Evolutionary conservation across 331 rosid species (phyloP).

Genomic region (Quercus lobata): DNA sequence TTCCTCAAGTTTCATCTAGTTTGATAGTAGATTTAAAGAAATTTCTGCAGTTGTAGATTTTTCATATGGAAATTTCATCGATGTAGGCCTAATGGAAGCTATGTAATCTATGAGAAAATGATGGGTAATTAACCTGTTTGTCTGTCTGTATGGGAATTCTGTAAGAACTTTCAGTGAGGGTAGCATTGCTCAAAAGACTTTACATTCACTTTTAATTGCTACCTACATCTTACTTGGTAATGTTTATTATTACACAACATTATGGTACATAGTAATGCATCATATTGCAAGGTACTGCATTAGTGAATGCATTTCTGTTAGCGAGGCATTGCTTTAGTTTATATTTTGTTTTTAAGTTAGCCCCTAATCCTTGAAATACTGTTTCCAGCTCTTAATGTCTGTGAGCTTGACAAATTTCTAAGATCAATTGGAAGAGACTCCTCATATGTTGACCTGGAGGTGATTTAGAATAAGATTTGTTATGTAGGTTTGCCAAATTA

Average conservation of each 20-base stretch:
- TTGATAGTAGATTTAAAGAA: not conserved
- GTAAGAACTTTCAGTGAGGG: not conserved
- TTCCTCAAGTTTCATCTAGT: not conserved
- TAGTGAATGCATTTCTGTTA: not conserved
- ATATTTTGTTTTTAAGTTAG: not conserved
- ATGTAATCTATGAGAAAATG: not conserved
- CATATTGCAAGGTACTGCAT: not conserved
- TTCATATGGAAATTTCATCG: not conserved
- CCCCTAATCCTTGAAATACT: not conserved
- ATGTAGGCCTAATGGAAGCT: not conserved
- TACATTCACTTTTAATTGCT: not conserved
- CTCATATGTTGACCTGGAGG: slow-evolving; percentile 91
- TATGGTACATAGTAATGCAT: not conserved
- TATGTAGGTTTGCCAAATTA: not conserved
- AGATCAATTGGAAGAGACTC: slow-evolving; percentile 71
- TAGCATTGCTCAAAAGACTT: not conserved
- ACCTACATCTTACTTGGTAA: not conserved
- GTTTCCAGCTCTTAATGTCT: slow-evolving; percentile 58
- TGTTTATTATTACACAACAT: not conserved
- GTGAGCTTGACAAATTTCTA: slow-evolving; percentile 75
- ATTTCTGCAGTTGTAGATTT: not conserved
- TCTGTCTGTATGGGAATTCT: not conserved
- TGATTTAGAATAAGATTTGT: slow-evolving; percentile 30
- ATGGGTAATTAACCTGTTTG: not conserved
- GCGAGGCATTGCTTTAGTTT: not conserved